Base-by-base conservation (phyloP, 805 yeast species). In the Saccharomycopsis sp. region DNA sequence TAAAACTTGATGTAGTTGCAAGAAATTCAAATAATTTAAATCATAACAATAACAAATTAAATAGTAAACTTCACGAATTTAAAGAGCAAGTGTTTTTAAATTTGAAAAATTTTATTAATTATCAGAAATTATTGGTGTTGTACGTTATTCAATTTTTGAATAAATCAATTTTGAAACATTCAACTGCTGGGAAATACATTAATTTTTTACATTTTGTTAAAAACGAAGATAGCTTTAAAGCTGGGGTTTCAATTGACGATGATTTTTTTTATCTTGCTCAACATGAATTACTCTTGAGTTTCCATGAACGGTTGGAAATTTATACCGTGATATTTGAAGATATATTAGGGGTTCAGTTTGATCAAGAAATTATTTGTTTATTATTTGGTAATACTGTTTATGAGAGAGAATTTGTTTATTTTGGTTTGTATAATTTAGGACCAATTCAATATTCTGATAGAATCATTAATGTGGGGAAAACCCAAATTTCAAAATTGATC, bases 401-500 rank as follows among this genome's bases (percentile, higher is more conserved):
- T 38, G 52, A 46, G 24, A 23, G 50, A 16, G 52, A 49, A 37
- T 49, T 46, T 23, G 40, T 43, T 6, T 49, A 42, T 41, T 49
- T 44, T 40, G 44, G 44, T 2, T 36, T 43, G 20, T 20, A 26
- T 16, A 27, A 17, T 7, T 11, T 8, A 20, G 38, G 21, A 13
- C 35, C 9, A 31, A 31, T 31, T 6, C 35, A 9, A 26, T 20
- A 11, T 4, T 17, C 23, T 16, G 33, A 16, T 6, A 6, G 38
- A 34, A 13, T 34, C 4, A 16, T 31, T 17, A 19, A 33, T 14
- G 11, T 38, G 11, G 11, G 11, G 19, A 26, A 21, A 11, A 31
- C 32, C 9, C 16, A 27, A 17, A 14, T 31, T 8, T 31, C 35
- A 5, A 14, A 31, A 9, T 7, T 9, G 7, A 5, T 31, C 11